Base-by-base conservation (phyloP, 305 asterid species). In the Rubia occidens region DNA sequence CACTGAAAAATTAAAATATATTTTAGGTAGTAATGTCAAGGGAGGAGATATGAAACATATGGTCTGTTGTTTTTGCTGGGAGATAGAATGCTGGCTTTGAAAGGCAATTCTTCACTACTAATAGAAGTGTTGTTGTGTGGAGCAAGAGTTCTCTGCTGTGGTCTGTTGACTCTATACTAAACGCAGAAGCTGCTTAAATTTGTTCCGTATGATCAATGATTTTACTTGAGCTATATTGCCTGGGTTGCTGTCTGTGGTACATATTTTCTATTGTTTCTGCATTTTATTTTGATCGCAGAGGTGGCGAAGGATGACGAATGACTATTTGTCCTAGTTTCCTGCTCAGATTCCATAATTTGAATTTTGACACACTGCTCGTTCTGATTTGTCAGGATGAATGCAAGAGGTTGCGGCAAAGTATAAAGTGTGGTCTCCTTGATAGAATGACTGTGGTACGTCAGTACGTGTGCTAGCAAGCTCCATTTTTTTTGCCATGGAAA, bases 351-450 rank as follows among this genome's bases (percentile, higher is more conserved):
- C 39, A 55, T 39, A 3, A 24, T 10, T 20, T 68, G 42, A 67
- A 74, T 76, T 68, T 47, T 71, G 9, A 68, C 63, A 65, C 18
- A 0, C 39, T 67, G 40, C 40, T 72, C 60, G 18, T 64, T 68
- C 53, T 70, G 35, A 39, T 72, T 68, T 80, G 64, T 58, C 84
- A 95, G 99, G 99, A 95, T 78, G 99, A 95, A 85, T 95, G 99
- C 92, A 91, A 87, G 82, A 95, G 99, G 54, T 89, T 95, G 67
- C 96, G 99, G 62, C 98, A 91, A 82, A 91, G 99, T 82, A 91
- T 95, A 79, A 95, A 86, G 81, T 95, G 98, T 78, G 96, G 97
- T 43, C 95, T 95, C 63, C 85, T 95, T 67, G 84, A 85, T 64
- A 89, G 94, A 72, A 89, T 86, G 84, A 95, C 88, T 71, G 99